phyloP scores from a whole-genome alignment of 352 stramenopile genomes.

The Pythium guiyangense region DNA sequence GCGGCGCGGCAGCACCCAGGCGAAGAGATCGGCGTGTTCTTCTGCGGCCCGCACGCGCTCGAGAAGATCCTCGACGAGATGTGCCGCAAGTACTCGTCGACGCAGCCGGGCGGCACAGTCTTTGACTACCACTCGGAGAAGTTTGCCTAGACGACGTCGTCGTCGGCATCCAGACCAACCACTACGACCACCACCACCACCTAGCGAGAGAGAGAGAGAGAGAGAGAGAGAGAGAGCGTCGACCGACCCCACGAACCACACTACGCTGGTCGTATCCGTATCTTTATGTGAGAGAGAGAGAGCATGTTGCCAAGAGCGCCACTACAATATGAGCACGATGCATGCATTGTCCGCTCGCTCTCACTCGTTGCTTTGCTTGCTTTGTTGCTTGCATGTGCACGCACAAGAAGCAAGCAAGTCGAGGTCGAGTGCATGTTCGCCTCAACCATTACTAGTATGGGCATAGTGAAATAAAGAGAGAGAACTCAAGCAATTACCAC shows the following conservation, averaged over 20 bases:
- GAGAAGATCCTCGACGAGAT: constrained; percentile 69
- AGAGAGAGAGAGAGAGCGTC: constrained; percentile 1
- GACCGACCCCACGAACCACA: not conserved
- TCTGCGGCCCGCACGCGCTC: constrained; percentile 77
- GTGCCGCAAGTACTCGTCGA: constrained; percentile 67
- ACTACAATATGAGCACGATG: not conserved
- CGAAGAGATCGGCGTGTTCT: constrained; percentile 85
- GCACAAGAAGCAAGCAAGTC: too few relatives aligned
- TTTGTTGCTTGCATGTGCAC: too few relatives aligned
- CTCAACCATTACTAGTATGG: too few relatives aligned
- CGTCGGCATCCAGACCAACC: too few relatives aligned
- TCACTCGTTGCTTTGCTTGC: too few relatives aligned
- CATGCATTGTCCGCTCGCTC: not conserved
- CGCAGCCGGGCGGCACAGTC: constrained; percentile 38
- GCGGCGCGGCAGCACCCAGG: constrained; percentile 38
- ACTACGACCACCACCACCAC: too few relatives aligned
- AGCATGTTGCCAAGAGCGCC: not conserved
- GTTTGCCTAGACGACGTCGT: constrained; percentile 53
- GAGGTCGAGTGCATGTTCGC: too few relatives aligned
- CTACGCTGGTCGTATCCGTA: not conserved
- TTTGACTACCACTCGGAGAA: constrained; percentile 88
- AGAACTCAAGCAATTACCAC: too few relatives aligned
- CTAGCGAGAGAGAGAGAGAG: not conserved
- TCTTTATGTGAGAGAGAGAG: not conserved
- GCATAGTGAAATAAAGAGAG: too few relatives aligned